These are phyloP conservation scores for Xylaria sp. DNA, from an alignment of 2,329 filamentous ascomycete genomes.

Conservation along the genomic window DNA sequence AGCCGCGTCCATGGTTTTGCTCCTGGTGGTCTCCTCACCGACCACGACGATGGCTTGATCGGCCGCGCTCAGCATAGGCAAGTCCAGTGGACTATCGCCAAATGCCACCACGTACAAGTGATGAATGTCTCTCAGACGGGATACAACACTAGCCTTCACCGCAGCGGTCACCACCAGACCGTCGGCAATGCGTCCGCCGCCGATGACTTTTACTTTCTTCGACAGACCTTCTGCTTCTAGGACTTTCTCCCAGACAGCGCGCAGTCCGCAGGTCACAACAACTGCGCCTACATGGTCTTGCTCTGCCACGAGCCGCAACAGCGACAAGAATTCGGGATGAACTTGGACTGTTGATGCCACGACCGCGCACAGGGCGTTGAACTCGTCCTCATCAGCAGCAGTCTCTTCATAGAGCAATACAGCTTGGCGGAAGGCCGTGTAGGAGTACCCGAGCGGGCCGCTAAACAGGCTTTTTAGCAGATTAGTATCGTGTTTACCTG, in stretches of 20 bases:
- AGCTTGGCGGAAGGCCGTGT: constrained; percentile 66
- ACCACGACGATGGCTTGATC: constrained; percentile 67
- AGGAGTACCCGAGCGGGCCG: constrained; percentile 60
- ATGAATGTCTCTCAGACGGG: constrained; percentile 51
- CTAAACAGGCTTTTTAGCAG: constrained; percentile 60
- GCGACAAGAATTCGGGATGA: constrained; percentile 58
- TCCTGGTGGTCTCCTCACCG: constrained; percentile 58
- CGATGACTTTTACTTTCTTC: constrained; percentile 61
- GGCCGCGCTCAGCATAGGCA: constrained; percentile 66
- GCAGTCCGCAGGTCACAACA: constrained; percentile 66
- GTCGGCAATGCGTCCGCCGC: constrained; percentile 60
- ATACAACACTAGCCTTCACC: constrained; percentile 62
- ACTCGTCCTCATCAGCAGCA: constrained; percentile 50
- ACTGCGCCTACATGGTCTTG: constrained; percentile 57
- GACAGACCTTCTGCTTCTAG: constrained; percentile 57
- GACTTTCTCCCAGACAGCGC: constrained; percentile 66
- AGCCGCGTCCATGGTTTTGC: constrained; percentile 62
- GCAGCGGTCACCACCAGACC: constrained; percentile 62
- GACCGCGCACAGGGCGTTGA: constrained; percentile 57
- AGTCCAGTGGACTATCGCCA: constrained; percentile 69
- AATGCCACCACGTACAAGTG: constrained; percentile 63
- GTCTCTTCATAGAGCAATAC: constrained; percentile 63
- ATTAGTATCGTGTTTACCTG: neutral
- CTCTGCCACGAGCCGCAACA: constrained; percentile 54
- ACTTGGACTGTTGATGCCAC: constrained; percentile 58